These are phyloP conservation scores for Cryptococcus wingfieldii DNA, from an alignment of 1,284 basidiomycete genomes.

Conservation along the genomic window DNA sequence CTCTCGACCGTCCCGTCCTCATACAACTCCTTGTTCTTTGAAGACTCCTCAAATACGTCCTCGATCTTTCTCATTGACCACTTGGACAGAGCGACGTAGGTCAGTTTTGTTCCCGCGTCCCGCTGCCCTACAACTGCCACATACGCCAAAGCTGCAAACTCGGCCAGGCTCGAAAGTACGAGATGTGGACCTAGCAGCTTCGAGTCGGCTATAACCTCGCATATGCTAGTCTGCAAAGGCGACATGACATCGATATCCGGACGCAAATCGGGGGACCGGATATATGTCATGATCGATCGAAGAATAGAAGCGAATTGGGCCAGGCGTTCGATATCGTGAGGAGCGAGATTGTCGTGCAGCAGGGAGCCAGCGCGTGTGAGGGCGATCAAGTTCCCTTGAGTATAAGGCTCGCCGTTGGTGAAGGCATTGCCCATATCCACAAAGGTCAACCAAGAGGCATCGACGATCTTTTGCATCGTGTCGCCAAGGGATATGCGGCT, in stretches of 20 bases:
- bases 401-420: conserved; percentile 55
- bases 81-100: conserved; percentile 82
- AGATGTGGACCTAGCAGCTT: conserved; percentile 61
- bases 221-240: conserved; percentile 73
- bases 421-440: conserved; percentile 62
- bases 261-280: conserved; percentile 75
- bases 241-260: conserved; percentile 79
- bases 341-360: conserved; percentile 28
- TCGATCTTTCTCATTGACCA: conserved; percentile 78
- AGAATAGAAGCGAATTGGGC: conserved; percentile 68
- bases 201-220: conserved; percentile 59
- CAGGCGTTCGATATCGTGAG: conserved; percentile 62
- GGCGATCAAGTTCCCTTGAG: conserved; percentile 80
- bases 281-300: conserved; percentile 76
- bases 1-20: conserved; percentile 76
- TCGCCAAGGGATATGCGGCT: conserved; percentile 28
- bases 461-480: conserved; percentile 49
- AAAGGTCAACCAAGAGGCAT: conserved; percentile 67
- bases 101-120: conserved; percentile 57
- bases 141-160: conserved; percentile 80
- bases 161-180: conserved; percentile 75
- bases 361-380: conserved; percentile 28
- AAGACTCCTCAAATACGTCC: conserved; percentile 59
- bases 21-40: conserved; percentile 56
- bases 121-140: conserved; percentile 61